A percentile compares a stretch with the other conserved stretches of the same genome.
Conservation (phyloP, 73 alveolate species). For the Symbiodinium pilosum region DNA sequence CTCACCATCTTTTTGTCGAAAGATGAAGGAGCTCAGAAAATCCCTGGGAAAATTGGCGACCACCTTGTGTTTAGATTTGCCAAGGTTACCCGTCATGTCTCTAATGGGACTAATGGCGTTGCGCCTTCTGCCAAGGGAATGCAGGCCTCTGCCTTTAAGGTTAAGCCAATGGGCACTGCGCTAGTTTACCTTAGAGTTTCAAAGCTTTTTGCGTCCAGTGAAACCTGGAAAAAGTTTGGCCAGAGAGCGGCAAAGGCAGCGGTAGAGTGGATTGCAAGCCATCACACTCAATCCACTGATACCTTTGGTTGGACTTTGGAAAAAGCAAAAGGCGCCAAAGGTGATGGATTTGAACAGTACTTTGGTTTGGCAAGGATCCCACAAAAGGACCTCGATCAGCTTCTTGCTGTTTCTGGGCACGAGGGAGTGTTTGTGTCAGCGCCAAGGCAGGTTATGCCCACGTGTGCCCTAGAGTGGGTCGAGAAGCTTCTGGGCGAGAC, state of each 20-base stretch:
- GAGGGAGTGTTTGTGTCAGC: neutral
- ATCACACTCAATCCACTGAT: neutral
- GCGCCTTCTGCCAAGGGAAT: neutral
- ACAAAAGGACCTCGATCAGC: neutral
- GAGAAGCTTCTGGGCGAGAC: neutral
- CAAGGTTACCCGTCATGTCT: neutral
- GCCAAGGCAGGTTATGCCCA: neutral
- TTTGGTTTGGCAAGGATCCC: neutral
- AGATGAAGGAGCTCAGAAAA: neutral
- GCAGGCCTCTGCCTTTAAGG: neutral
- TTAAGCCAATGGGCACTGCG: neutral
- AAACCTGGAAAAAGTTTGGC: neutral
- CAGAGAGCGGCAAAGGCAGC: neutral
- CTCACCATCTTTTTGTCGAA: neutral
- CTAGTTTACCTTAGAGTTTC: neutral
- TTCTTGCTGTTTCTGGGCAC: neutral
- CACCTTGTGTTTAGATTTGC: neutral
- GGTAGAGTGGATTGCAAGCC: neutral
- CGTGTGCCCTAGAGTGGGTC: neutral
- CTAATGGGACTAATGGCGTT: neutral
- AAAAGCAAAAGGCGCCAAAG: too few relatives aligned
- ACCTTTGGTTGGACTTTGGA: too few relatives aligned
- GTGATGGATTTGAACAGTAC: too few relatives aligned
- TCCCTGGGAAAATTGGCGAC: neutral
- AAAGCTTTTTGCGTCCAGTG: neutral